These are phyloP conservation scores for Metarhizium anisopliae DNA, from an alignment of 2,329 filamentous ascomycete genomes.

Conservation along the genomic window DNA sequence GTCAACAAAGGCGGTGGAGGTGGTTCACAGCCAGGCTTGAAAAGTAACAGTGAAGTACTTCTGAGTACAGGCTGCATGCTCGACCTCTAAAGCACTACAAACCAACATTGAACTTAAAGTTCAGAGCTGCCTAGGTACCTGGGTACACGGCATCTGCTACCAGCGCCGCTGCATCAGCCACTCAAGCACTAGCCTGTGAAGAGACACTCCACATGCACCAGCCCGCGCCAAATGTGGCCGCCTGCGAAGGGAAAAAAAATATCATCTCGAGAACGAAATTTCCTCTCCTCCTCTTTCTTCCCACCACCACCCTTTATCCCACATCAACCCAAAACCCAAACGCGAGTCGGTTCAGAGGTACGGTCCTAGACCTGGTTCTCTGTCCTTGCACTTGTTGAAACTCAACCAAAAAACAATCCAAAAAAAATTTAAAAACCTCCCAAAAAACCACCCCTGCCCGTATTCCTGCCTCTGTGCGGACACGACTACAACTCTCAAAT, in stretches of 20 bases:
- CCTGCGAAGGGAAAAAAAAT: constrained; percentile 21
- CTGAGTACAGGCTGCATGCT: no score
- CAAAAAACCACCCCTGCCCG: constrained; percentile 47
- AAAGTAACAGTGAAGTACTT: background rate
- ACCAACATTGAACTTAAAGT: background rate
- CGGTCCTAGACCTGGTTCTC: constrained; percentile 50
- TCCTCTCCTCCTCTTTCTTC: constrained; percentile 32
- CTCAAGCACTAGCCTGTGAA: constrained; percentile 3
- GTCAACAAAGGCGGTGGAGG: background rate
- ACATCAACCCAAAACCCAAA: constrained; percentile 32
- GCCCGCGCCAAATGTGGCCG: constrained; percentile 4
- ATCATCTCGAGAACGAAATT: constrained; percentile 24
- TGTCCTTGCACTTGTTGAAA: constrained; percentile 48
- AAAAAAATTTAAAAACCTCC: constrained; percentile 54
- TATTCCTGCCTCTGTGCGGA: constrained; percentile 19
- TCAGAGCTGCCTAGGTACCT: background rate
- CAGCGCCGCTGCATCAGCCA: background rate
- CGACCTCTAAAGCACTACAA: background rate
- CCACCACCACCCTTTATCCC: constrained; percentile 41
- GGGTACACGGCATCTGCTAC: background rate
- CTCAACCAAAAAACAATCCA: constrained; percentile 39
- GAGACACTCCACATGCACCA: constrained; percentile 11
- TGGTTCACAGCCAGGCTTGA: background rate
- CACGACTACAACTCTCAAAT: constrained; percentile 15
- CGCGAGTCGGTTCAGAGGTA: constrained; percentile 45